Base-by-base conservation (phyloP, 352 stramenopile genomes). In the Pythium aquatile region DNA sequence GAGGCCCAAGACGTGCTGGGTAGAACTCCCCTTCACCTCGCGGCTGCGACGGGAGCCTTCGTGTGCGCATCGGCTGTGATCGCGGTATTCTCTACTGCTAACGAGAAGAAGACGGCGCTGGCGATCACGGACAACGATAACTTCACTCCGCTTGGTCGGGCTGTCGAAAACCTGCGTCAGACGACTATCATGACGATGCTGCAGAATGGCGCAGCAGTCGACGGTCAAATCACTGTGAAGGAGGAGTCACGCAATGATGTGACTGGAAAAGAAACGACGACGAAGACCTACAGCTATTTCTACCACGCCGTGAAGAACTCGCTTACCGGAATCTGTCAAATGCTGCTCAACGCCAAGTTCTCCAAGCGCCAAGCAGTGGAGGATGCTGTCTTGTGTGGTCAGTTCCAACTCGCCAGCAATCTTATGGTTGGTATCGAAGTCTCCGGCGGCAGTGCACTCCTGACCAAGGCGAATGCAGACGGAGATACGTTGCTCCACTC, bases 141-240 rank as follows among this genome's bases (percentile, higher is more conserved):
- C 6, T 85, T 87, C 44, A 93, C 83, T 3, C 73, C 85, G 4
- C 63, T 93, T 4, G 85, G 77, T 0, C 66, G 70, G 5, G 85
- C 81, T 5, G 78, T 91, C 7, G 54, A 85, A 14, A 51, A 91
- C 51, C 68, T 88, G 24, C 81, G 83, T 0, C 81, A 93, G 39
- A 85, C 79, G 8, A 85, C 84, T 7, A 90, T 93, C 37, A 91
- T 88, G 76, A 91, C 81, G 10, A 58, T 93, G 7, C 61, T 93
- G 11, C 82, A 90, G 52, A 84, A 82, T 59, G 70, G 78, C 7
- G 81, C 82, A 7, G 65, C 81, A 32, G 78, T 91, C 2, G 67
- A 82, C 26, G 81, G 78, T 16, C 76, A 70, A 3, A 75, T 91
- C 42, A 75, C 66, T 0, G 57, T 89, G 33, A 69, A 69, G 33